Evolutionary conservation across 495 filamentous ascomycete genomes (phyloP).

Genomic region (Oidiodendron maius): DNA sequence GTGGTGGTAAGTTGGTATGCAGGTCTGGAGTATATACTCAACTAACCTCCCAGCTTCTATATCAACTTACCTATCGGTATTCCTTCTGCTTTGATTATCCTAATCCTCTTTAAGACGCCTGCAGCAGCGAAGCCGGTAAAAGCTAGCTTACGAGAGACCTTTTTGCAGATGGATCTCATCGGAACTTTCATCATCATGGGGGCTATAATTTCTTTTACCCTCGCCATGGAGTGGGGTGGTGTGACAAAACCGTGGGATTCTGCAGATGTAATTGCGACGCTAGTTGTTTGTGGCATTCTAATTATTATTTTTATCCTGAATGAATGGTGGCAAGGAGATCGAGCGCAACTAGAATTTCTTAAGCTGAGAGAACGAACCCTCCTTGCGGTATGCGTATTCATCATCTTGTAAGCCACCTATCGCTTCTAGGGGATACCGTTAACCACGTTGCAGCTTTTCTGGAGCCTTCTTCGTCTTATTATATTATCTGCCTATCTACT

Average conservation of each 20-base stretch:
- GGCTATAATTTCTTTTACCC: neutral
- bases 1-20: no score
- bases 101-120: constrained; percentile 26
- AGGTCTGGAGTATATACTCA: no score
- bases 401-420: no score
- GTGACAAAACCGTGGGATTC: constrained; percentile 58
- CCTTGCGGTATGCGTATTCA: no score
- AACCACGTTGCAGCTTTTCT: no score
- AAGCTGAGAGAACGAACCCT: no score
- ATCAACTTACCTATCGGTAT: constrained; percentile 52
- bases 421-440: no score
- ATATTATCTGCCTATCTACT: constrained; percentile 69
- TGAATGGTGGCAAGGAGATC: no score
- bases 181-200: neutral
- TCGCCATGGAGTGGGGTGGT: constrained; percentile 50
- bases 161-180: constrained; percentile 11
- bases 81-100: constrained; percentile 31
- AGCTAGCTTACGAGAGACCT: constrained; percentile 2
- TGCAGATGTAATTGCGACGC: constrained; percentile 61
- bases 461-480: constrained; percentile 54
- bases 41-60: no score
- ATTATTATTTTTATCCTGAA: constrained; percentile 60
- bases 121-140: neutral
- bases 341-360: constrained; percentile 58
- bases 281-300: constrained; percentile 63